Evolutionary conservation across 2,329 filamentous ascomycete genomes (phyloP).

Genomic region (Hypomyces rosellus): DNA sequence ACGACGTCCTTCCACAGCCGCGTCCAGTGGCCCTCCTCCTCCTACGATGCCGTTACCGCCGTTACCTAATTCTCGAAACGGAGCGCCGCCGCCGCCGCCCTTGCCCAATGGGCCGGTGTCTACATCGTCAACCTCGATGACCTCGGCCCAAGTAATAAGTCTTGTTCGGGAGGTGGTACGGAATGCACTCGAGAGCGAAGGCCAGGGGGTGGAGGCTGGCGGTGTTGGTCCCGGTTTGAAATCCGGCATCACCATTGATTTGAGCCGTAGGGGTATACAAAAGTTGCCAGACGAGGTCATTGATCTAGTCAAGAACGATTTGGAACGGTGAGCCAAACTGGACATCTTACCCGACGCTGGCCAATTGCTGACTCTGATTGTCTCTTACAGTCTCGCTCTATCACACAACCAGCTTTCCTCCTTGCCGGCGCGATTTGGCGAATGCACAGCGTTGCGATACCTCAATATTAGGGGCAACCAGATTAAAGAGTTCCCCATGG

Average conservation of each 20-base stretch:
- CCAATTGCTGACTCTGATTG: slow-evolving; percentile 6
- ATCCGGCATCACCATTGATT: slow-evolving; percentile 69
- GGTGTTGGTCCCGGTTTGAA: slow-evolving; percentile 55
- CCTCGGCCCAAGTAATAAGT: slow-evolving; percentile 57
- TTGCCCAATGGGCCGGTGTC: slow-evolving; percentile 25
- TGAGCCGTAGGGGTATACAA: slow-evolving; percentile 69
- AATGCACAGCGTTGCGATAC: slow-evolving; percentile 72
- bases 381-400: slow-evolving; percentile 58
- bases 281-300: slow-evolving; percentile 67
- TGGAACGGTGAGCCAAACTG: slow-evolving; percentile 55
- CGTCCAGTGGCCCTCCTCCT: slow-evolving; percentile 35
- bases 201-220: slow-evolving; percentile 54
- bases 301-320: slow-evolving; percentile 65
- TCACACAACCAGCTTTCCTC: slow-evolving; percentile 71
- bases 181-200: slow-evolving; percentile 59
- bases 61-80: slow-evolving; percentile 42
- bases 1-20: slow-evolving; percentile 32
- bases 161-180: slow-evolving; percentile 63
- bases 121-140: slow-evolving; percentile 46
- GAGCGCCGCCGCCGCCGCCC: slow-evolving; percentile 29
- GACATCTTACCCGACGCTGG: not conserved
- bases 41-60: slow-evolving; percentile 36
- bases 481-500: slow-evolving; percentile 56
- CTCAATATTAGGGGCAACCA: slow-evolving; percentile 74
- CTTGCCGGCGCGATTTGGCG: slow-evolving; percentile 65